Percentiles rank a stretch among this genome's conserved stretches.
Conservation (phyloP, 768 basidiomycete genomes). For the Lyophyllum atratum region DNA sequence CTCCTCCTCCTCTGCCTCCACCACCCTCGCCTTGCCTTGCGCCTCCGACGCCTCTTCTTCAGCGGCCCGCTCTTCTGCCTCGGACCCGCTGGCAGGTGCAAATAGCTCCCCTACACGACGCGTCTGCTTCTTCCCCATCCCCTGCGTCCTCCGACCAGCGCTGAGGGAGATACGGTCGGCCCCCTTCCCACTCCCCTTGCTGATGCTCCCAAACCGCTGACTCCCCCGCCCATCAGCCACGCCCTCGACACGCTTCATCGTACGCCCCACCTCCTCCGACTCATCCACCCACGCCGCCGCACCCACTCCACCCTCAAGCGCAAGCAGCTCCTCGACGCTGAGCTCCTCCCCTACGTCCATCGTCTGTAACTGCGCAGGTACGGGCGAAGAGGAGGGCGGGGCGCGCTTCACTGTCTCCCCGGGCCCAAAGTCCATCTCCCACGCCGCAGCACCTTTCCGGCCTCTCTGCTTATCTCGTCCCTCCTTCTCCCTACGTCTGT, state of each 20-base stretch:
- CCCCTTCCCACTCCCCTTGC: not conserved
- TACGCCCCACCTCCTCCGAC: slow-evolving; percentile 1
- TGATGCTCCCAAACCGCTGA: not conserved
- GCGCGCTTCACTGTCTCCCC: slow-evolving; percentile 19
- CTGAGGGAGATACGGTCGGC: slow-evolving; percentile 1
- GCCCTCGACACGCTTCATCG: slow-evolving; percentile 13
- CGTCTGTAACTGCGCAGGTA: not conserved
- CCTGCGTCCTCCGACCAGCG: slow-evolving; percentile 2
- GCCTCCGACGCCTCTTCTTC: not conserved
- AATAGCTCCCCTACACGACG: slow-evolving; percentile 11
- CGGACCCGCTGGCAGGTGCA: not conserved
- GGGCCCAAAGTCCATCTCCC: slow-evolving; percentile 12
- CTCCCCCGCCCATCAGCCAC: not conserved
- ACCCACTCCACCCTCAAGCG: slow-evolving; percentile 7
- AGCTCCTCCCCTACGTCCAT: slow-evolving; percentile 9
- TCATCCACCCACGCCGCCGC: slow-evolving; percentile 15
- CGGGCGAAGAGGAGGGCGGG: not conserved
- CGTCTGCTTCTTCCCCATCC: not conserved
- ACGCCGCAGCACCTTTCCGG: slow-evolving; percentile 8
- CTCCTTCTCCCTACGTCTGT: not conserved
- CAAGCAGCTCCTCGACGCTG: slow-evolving; percentile 19
- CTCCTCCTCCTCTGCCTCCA: slow-evolving; percentile 39
- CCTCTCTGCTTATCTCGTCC: not conserved
- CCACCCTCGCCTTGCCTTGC: slow-evolving; percentile 44
- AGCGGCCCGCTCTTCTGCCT: not conserved